These are phyloP conservation scores for Coleophoma cylindrospora DNA, from an alignment of 2,329 filamentous ascomycete species.

Conservation along the genomic window DNA sequence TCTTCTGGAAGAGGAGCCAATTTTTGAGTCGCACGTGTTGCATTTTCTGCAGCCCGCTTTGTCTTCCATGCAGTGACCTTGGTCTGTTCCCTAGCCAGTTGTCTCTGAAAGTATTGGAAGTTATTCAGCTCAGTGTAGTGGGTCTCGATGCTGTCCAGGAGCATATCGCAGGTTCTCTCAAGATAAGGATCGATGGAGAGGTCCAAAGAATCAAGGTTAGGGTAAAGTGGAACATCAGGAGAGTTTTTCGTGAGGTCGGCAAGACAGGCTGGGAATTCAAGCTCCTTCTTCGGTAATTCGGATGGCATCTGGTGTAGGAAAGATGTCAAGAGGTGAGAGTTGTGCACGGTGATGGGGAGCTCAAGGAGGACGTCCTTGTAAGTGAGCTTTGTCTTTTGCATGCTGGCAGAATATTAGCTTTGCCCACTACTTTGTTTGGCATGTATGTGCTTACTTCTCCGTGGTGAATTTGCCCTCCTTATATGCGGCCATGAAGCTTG, in stretches of 20 bases:
- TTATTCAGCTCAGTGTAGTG: constrained; percentile 99
- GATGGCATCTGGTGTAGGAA: constrained; percentile 89
- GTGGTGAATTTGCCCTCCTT: constrained; percentile 97
- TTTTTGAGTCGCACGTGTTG: constrained; percentile 77
- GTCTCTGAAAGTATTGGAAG: constrained; percentile 95
- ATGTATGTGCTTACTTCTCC: constrained; percentile 63
- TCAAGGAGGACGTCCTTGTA: constrained; percentile 94
- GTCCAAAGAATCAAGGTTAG: constrained; percentile 81
- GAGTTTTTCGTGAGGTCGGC: constrained; percentile 68
- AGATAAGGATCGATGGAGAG: constrained; percentile 95
- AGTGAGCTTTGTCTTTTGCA: constrained; percentile 89
- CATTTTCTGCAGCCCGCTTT: constrained; percentile 96
- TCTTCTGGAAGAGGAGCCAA: constrained; percentile 87
- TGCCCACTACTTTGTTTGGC: not conserved
- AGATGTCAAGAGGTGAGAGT: constrained; percentile 93
- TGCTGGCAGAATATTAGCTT: constrained; percentile 42
- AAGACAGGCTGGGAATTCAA: constrained; percentile 74
- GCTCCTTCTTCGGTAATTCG: constrained; percentile 57
- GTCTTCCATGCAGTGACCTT: constrained; percentile 97
- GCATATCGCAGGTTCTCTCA: constrained; percentile 94
- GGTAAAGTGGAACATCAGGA: constrained; percentile 64
- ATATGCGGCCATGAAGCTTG: constrained; percentile 81
- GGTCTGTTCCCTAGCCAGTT: constrained; percentile 86
- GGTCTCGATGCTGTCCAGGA: constrained; percentile 93
- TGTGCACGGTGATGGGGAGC: constrained; percentile 85